Evolutionary conservation across 306 rosid genomes (phyloP).

Genomic region (Vachellia collinsii): DNA sequence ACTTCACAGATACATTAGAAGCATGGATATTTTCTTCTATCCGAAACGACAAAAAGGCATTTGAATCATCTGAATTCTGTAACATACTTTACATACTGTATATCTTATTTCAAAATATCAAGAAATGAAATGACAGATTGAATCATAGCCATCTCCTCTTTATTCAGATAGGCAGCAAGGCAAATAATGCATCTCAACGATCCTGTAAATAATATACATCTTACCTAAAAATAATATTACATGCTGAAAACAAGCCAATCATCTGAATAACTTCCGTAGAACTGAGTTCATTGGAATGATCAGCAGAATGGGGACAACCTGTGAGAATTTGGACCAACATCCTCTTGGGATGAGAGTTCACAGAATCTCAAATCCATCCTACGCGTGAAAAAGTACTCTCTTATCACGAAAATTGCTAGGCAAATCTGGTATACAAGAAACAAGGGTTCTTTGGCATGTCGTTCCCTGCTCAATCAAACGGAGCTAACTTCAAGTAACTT

Average conservation of each 20-base stretch:
- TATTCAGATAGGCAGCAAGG: neutral
- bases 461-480: conserved; percentile 28
- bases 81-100: neutral
- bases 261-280: neutral
- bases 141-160: neutral
- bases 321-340: conserved; percentile 2
- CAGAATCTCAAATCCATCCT: conserved; percentile 1
- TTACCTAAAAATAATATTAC: neutral
- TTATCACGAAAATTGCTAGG: neutral
- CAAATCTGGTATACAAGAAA: neutral
- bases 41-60: neutral
- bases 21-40: neutral
- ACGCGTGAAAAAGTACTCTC: neutral
- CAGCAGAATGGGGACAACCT: neutral
- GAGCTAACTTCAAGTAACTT: conserved; percentile 48
- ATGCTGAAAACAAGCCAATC: conserved; percentile 1
- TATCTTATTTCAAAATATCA: neutral
- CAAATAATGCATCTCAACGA: neutral
- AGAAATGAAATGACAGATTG: neutral
- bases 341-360: conserved; percentile 14
- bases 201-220: neutral
- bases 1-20: neutral
- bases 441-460: conserved; percentile 13
- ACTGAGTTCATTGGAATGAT: neutral
- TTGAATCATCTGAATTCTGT: neutral